These are phyloP conservation scores for Sclerotinia minor DNA, from an alignment of 2,329 filamentous ascomycete genomes.

Conservation along the genomic window DNA sequence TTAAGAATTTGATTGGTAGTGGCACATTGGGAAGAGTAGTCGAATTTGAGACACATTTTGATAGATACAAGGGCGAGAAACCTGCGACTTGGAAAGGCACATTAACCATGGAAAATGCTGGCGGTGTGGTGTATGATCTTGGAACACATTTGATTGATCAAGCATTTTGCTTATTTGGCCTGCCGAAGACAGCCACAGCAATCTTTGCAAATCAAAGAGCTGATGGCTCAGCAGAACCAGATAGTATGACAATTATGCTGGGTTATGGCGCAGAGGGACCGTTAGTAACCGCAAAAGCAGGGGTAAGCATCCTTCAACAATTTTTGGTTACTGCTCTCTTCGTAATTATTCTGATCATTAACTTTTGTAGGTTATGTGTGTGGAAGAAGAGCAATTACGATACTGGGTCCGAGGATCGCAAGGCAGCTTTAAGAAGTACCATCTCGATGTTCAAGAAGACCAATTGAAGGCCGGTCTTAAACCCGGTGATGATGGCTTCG, in stretches of 20 bases:
- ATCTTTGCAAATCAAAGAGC: slow-evolving; percentile 67
- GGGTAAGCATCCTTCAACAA: slow-evolving; percentile 39
- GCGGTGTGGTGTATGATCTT: slow-evolving; percentile 70
- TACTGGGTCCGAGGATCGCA: slow-evolving; percentile 77
- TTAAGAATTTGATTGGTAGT: slow-evolving; percentile 60
- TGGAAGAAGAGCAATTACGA: slow-evolving; percentile 67
- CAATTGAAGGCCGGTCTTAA: slow-evolving; percentile 65
- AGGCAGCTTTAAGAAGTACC: slow-evolving; percentile 71
- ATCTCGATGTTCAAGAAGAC: slow-evolving; percentile 73
- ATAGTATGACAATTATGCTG: slow-evolving; percentile 63
- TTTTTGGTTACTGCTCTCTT: background rate
- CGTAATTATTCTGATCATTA: background rate
- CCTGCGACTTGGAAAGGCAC: slow-evolving; percentile 66
- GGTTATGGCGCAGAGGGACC: slow-evolving; percentile 60
- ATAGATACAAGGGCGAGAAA: slow-evolving; percentile 65
- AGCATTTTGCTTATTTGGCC: slow-evolving; percentile 67
- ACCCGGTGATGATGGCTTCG: slow-evolving; percentile 64
- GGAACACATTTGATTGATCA: slow-evolving; percentile 78
- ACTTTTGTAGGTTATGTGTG: slow-evolving; percentile 54
- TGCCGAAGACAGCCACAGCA: slow-evolving; percentile 65
- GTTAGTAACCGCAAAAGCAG: slow-evolving; percentile 68
- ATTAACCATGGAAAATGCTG: slow-evolving; percentile 59
- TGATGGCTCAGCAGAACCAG: slow-evolving; percentile 52
- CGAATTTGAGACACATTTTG: slow-evolving; percentile 80
- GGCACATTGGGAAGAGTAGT: slow-evolving; percentile 67